A percentile compares a stretch with the other conserved stretches of the same genome.
Conservation (phyloP, 768 basidiomycete genomes). For the Suillus discolor region DNA sequence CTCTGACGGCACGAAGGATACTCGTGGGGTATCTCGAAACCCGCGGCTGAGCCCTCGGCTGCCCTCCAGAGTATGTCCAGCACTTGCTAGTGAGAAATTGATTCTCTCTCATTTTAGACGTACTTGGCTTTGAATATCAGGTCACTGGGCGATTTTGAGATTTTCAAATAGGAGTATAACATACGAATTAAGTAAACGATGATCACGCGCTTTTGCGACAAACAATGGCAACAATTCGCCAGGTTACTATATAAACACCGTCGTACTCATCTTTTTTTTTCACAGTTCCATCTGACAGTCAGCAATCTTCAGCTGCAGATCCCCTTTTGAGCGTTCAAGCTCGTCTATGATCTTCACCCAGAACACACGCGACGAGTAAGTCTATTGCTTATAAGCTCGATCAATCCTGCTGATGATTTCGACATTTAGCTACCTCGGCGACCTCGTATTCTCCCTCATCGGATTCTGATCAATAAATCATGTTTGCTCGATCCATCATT, state of each 20-base stretch:
- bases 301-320: conserved; percentile 6
- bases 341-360: conserved; percentile 82
- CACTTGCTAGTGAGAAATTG: too few species aligned
- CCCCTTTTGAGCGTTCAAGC: conserved; percentile 26
- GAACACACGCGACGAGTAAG: conserved; percentile 88
- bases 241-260: conserved; percentile 14
- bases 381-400: conserved; percentile 13
- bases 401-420: conserved; percentile 23
- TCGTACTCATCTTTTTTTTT: not conserved
- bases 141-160: not conserved
- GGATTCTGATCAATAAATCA: conserved; percentile 40
- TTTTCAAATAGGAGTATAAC: not conserved
- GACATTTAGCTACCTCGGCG: conserved; percentile 75
- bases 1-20: not conserved
- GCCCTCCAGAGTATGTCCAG: too few species aligned
- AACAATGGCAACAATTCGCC: not conserved
- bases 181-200: not conserved
- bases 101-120: too few species aligned
- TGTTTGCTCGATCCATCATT: conserved; percentile 60
- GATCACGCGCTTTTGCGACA: not conserved
- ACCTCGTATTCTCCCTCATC: conserved; percentile 83
- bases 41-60: too few species aligned
- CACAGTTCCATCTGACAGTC: not conserved
- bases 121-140: too few species aligned
- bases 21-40: not conserved